These are phyloP conservation scores for Xerocomus potaroensis DNA, from an alignment of 768 basidiomycete species.

Conservation along the genomic window DNA sequence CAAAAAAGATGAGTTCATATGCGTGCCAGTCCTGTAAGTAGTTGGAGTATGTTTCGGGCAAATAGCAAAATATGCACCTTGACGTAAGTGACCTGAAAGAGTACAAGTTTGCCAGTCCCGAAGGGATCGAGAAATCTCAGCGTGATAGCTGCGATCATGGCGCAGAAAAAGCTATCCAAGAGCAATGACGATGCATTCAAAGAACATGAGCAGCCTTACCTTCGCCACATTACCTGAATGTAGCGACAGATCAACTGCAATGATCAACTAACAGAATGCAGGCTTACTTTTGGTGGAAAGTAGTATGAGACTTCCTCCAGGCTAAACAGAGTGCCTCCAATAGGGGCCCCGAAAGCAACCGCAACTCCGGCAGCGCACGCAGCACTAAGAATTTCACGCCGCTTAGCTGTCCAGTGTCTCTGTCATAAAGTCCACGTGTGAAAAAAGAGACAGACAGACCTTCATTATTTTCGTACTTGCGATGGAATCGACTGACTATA, in stretches of 20 bases:
- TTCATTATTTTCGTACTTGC: constrained; percentile 95
- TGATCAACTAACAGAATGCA: not conserved
- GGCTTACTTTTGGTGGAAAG: constrained; percentile 82
- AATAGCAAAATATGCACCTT: constrained; percentile 41
- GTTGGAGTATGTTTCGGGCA: not conserved
- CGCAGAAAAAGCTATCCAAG: constrained; percentile 88
- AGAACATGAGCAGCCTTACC: constrained; percentile 41
- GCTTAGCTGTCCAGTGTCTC: constrained; percentile 57
- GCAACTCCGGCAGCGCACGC: constrained; percentile 97
- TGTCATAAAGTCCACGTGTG: not conserved
- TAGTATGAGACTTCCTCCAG: constrained; percentile 96
- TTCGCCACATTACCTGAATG: constrained; percentile 84
- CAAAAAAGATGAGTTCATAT: constrained; percentile 80
- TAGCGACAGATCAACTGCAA: constrained; percentile 3
- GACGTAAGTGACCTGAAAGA: constrained; percentile 89
- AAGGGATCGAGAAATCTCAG: constrained; percentile 92
- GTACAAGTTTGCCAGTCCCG: constrained; percentile 88
- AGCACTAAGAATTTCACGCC: constrained; percentile 91
- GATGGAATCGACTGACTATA: constrained; percentile 79
- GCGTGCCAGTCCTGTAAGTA: constrained; percentile 83
- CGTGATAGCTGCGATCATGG: constrained; percentile 95
- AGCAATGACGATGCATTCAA: not conserved
- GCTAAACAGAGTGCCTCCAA: constrained; percentile 89
- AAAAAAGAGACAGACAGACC: constrained; percentile 43
- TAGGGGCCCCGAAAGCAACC: constrained; percentile 95